Conservation (phyloP, 805 yeast genomes). For the Pichia thaimueangensis region DNA sequence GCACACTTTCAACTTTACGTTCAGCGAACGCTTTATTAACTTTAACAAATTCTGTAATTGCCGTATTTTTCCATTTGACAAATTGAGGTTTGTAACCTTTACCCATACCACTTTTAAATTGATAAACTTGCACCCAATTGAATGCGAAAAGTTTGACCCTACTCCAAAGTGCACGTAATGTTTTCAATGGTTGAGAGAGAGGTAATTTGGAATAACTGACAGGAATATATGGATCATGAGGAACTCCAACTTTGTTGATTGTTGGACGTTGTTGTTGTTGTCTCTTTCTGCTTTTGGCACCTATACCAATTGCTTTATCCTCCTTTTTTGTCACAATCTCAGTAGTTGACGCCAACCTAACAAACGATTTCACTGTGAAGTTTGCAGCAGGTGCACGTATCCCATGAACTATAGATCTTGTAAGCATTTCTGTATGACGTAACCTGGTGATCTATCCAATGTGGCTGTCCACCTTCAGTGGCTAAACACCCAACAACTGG, state of each 20-base stretch:
- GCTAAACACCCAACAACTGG: too few relatives aligned
- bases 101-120: constrained; percentile 33
- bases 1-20: constrained; percentile 41
- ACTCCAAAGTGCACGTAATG: constrained; percentile 45
- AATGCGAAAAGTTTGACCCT: constrained; percentile 61
- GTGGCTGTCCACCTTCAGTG: too few relatives aligned
- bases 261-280: constrained; percentile 25
- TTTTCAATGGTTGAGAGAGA: constrained; percentile 33
- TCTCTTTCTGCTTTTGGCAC: constrained; percentile 14
- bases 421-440: constrained; percentile 4
- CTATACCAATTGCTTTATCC: constrained; percentile 8
- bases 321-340: constrained; percentile 9
- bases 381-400: background rate
- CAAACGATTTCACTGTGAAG: background rate
- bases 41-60: constrained; percentile 67
- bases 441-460: too few relatives aligned
- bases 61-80: constrained; percentile 76
- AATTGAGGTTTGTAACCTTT: constrained; percentile 52
- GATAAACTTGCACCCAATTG: constrained; percentile 51
- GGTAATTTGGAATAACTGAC: constrained; percentile 30
- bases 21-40: constrained; percentile 80
- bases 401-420: constrained; percentile 1
- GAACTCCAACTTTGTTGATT: constrained; percentile 31
- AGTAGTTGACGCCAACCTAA: constrained; percentile 10
- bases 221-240: constrained; percentile 42